A percentile compares a stretch with the other conserved stretches of the same genome.
phyloP scores from a whole-genome alignment of 2,329 filamentous ascomycete species.

The Chalara sp. region DNA sequence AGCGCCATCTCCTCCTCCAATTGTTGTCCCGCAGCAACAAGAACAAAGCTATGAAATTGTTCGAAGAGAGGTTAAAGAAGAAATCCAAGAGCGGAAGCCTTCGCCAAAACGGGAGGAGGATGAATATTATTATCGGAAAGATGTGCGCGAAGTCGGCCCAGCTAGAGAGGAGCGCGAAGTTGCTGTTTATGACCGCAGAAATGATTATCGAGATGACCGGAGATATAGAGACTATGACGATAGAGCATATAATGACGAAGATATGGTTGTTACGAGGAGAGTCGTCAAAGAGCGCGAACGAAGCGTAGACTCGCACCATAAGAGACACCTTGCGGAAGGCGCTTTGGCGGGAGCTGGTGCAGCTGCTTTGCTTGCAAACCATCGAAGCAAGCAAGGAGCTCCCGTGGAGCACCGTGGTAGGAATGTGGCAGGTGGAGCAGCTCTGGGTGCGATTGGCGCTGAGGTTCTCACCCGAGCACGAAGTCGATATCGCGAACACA shows the following conservation, averaged over 20 bases:
- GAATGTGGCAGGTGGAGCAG: slow-evolving; percentile 43
- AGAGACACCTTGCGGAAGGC: slow-evolving; percentile 56
- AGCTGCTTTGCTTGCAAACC: slow-evolving; percentile 50
- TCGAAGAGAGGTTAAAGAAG: slow-evolving; percentile 18
- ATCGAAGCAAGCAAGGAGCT: slow-evolving; percentile 36
- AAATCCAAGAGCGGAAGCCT: slow-evolving; percentile 7
- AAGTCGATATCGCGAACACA: slow-evolving; percentile 52
- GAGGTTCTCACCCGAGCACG: slow-evolving; percentile 53
- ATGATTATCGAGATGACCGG: slow-evolving; percentile 19
- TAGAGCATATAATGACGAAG: slow-evolving; percentile 38
- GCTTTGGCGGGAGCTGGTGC: slow-evolving; percentile 57
- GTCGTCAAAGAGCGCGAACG: slow-evolving; percentile 40
- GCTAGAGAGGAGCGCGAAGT: slow-evolving; percentile 18
- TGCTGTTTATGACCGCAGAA: slow-evolving; percentile 29
- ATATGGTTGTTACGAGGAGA: slow-evolving; percentile 33
- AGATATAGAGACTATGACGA: slow-evolving; percentile 2
- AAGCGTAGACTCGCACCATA: slow-evolving; percentile 45
- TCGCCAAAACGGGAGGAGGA: slow-evolving; percentile 24
- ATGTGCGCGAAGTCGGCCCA: slow-evolving; percentile 20
- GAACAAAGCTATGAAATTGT: slow-evolving; percentile 20
- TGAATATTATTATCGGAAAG: slow-evolving; percentile 30
- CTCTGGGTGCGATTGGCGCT: slow-evolving; percentile 55
- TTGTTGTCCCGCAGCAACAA: slow-evolving; percentile 31
- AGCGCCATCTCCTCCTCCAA: slow-evolving; percentile 44
- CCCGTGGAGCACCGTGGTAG: slow-evolving; percentile 21